phyloP scores from a whole-genome alignment of 176 grass and related monocot genomes.

The Sorghum bicolor region Sorghum_bicolor_NCBIv3 NC_012877.2:55896001-55896500 shows the following conservation, averaged over 20 bases:
- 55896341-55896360: too few species aligned
- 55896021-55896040: background rate
- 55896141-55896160: background rate
- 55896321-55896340: too few species aligned
- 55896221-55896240: background rate
- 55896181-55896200: background rate
- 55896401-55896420: too few species aligned
- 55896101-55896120: background rate
- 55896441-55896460: too few species aligned
- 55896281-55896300: too few species aligned
- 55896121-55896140: background rate
- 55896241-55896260: background rate
- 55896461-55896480: too few species aligned
- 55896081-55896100: background rate
- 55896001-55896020: background rate
- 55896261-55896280: background rate
- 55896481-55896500: too few species aligned
- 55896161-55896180: background rate
- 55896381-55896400: too few species aligned
- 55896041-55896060: background rate
- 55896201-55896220: background rate
- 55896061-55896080: background rate
- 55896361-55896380: too few species aligned
- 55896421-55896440: too few species aligned
- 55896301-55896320: too few species aligned